Evolutionary conservation across 2,329 filamentous ascomycete species (phyloP).

Genomic region (Hymenoscyphus repandus): DNA sequence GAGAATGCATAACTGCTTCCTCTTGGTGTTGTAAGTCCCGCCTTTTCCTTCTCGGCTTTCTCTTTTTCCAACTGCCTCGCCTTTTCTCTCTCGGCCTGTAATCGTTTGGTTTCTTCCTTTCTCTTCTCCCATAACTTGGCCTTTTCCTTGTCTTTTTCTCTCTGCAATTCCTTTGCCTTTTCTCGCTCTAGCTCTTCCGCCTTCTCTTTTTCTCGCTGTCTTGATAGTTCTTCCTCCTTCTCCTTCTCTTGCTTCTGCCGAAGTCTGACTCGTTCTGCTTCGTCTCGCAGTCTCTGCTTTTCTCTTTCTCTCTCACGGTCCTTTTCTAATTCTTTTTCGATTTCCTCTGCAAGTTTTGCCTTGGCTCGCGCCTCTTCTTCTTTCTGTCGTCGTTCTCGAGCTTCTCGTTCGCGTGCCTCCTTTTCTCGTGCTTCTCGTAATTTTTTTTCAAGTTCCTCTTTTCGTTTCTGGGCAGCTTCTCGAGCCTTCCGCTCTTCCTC

Average conservation of each 20-base stretch:
- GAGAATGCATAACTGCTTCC: conserved; percentile 53
- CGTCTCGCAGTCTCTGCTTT: not conserved
- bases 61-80: conserved; percentile 33
- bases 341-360: not conserved
- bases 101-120: conserved; percentile 18
- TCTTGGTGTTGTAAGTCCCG: conserved; percentile 24
- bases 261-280: not conserved
- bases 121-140: conserved; percentile 19
- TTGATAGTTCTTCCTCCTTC: conserved; percentile 15
- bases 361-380: conserved; percentile 19
- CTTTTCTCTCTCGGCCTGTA: conserved; percentile 27
- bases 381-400: conserved; percentile 8
- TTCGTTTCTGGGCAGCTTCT: conserved; percentile 24
- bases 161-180: conserved; percentile 19
- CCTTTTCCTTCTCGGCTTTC: conserved; percentile 13
- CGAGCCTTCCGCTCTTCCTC: conserved; percentile 9
- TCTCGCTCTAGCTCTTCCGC: conserved; percentile 27
- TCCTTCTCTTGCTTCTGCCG: conserved; percentile 31
- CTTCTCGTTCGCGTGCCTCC: conserved; percentile 38
- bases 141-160: conserved; percentile 29
- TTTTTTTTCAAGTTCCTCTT: conserved; percentile 35
- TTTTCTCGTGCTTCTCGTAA: conserved; percentile 52
- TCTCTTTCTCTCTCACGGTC: conserved; percentile 2
- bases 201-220: conserved; percentile 20
- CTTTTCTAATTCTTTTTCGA: conserved; percentile 2